Percentiles rank a stretch among this genome's conserved stretches.
Conservation (phyloP, 306 rosid genomes). For the Arachis hypogaea region DNA sequence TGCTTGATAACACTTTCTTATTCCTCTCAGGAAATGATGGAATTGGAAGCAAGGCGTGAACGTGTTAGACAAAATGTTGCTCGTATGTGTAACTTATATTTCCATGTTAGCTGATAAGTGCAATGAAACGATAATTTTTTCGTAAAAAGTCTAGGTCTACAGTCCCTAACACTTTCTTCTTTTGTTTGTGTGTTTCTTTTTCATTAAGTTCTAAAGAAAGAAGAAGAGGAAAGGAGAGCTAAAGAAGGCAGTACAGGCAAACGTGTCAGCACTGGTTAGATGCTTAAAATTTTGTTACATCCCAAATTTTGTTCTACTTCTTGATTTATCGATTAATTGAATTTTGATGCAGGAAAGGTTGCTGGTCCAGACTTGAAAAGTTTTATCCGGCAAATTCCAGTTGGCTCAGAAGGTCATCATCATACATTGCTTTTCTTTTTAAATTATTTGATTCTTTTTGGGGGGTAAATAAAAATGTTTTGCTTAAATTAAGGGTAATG, state of each 20-base stretch:
- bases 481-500: constrained; percentile 6
- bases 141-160: constrained; percentile 23
- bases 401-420: constrained; percentile 64
- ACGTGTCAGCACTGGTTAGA: constrained; percentile 61
- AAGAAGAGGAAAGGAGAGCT: constrained; percentile 80
- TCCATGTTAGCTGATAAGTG: constrained; percentile 22
- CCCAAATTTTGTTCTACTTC: constrained; percentile 21
- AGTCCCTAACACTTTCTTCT: constrained; percentile 26
- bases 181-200: constrained; percentile 13
- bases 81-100: constrained; percentile 58
- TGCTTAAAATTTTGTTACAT: constrained; percentile 23
- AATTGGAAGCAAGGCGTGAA: constrained; percentile 88
- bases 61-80: constrained; percentile 80
- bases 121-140: constrained; percentile 4
- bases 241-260: constrained; percentile 61
- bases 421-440: constrained; percentile 3
- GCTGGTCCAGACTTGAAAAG: constrained; percentile 83
- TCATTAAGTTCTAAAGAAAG: constrained; percentile 77
- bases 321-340: constrained; percentile 28
- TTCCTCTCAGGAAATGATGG: constrained; percentile 71
- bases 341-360: constrained; percentile 52
- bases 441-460: background rate
- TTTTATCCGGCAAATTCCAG: constrained; percentile 79
- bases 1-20: constrained; percentile 35
- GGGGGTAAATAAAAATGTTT: background rate